Evolutionary conservation across 768 basidiomycete species (phyloP).

Genomic region (Austroboletus eburneus): DNA sequence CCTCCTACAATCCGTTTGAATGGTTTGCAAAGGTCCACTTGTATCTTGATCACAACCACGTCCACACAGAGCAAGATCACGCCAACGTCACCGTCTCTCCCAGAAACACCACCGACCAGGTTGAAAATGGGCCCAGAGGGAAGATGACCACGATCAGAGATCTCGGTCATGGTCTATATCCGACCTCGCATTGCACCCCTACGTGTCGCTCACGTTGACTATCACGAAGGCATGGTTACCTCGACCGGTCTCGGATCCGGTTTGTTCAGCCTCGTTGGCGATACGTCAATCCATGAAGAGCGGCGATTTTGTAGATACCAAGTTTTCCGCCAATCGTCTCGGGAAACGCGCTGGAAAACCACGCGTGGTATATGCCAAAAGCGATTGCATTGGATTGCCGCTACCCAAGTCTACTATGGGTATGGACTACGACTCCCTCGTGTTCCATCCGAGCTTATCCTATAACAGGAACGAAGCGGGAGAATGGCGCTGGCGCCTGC

Average conservation of each 20-base stretch:
- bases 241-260: constrained; percentile 8
- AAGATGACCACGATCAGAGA: constrained; percentile 17
- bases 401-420: constrained; percentile 15
- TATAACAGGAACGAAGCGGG: too few relatives aligned
- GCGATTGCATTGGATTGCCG: constrained; percentile 10
- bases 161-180: constrained; percentile 21
- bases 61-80: constrained; percentile 17
- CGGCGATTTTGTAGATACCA: constrained; percentile 28
- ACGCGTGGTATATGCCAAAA: constrained; percentile 24
- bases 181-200: constrained; percentile 15
- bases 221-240: constrained; percentile 18
- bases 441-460: too few relatives aligned
- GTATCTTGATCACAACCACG: constrained; percentile 25
- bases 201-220: constrained; percentile 18
- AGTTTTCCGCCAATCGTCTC: constrained; percentile 20
- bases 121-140: constrained; percentile 5
- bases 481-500: too few relatives aligned
- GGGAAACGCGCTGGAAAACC: constrained; percentile 16
- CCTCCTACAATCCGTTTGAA: constrained; percentile 14
- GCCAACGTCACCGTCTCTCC: constrained; percentile 16
- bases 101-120: constrained; percentile 1
- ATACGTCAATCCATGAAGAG: constrained; percentile 22
- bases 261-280: constrained; percentile 13
- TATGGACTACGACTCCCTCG: background rate
- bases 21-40: constrained; percentile 24